Conservation (phyloP, 1,284 basidiomycete genomes). For the Fistulina hepatica region DNA sequence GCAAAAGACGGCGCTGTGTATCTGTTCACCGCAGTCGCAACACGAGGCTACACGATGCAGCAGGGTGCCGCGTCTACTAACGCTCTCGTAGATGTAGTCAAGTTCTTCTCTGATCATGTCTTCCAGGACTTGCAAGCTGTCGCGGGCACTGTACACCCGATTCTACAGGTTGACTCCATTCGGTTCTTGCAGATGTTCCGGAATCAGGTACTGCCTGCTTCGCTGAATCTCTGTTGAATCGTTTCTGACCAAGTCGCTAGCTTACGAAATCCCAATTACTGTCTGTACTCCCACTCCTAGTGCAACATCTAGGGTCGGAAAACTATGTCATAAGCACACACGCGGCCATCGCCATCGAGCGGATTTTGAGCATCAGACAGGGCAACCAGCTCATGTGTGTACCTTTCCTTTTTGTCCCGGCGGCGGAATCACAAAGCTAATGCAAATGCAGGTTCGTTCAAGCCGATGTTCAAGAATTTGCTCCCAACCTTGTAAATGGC, state of each 20-base stretch:
- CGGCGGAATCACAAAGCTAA: constrained; percentile 2
- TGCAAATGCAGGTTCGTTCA: constrained; percentile 59
- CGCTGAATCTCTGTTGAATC: neutral
- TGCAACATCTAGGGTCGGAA: constrained; percentile 70
- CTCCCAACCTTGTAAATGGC: constrained; percentile 65
- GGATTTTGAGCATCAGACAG: constrained; percentile 81
- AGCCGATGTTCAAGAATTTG: constrained; percentile 77
- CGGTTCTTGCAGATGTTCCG: constrained; percentile 91
- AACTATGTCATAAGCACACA: constrained; percentile 87
- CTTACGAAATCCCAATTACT: constrained; percentile 92
- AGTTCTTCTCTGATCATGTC: constrained; percentile 92
- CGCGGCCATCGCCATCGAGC: constrained; percentile 83
- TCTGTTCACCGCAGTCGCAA: constrained; percentile 84
- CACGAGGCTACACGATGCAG: constrained; percentile 76
- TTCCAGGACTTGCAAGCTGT: constrained; percentile 78
- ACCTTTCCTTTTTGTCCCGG: neutral
- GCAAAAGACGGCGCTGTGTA: constrained; percentile 96
- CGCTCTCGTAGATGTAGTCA: constrained; percentile 84
- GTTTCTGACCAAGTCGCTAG: constrained; percentile 29
- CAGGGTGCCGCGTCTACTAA: constrained; percentile 93
- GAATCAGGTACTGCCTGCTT: constrained; percentile 57
- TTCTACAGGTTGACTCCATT: constrained; percentile 94
- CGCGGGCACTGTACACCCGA: constrained; percentile 66
- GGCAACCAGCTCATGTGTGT: constrained; percentile 58
- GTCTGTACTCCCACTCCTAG: constrained; percentile 81